A percentile compares a stretch with the other conserved stretches of the same genome.
Conservation (phyloP, 495 filamentous ascomycete genomes). For the Penicillium psychrofluorescens region DNA sequence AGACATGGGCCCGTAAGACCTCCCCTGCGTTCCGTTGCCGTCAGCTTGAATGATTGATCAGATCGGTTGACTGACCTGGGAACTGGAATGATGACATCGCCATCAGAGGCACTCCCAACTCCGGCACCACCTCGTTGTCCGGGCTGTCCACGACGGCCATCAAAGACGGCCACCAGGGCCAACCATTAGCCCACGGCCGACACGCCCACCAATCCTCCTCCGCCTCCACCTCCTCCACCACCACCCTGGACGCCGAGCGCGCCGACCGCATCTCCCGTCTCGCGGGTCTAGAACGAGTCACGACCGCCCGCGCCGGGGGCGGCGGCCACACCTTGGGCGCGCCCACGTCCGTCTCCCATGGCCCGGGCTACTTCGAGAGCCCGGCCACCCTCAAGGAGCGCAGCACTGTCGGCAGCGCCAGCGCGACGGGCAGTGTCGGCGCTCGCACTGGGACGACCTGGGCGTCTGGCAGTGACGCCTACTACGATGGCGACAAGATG, state of each 20-base stretch:
- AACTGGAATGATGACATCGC: not conserved
- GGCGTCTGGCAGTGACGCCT: constrained; percentile 57
- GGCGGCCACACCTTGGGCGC: constrained; percentile 15
- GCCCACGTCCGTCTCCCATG: constrained; percentile 17
- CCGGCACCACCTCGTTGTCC: constrained; percentile 76
- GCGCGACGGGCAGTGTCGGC: constrained; percentile 65
- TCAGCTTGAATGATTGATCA: constrained; percentile 4
- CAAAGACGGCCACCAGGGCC: constrained; percentile 86
- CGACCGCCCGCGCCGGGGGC: constrained; percentile 52
- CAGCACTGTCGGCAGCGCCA: constrained; percentile 82
- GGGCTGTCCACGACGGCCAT: constrained; percentile 85
- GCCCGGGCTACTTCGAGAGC: constrained; percentile 63
- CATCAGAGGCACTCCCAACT: constrained; percentile 81
- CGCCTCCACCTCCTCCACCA: constrained; percentile 49
- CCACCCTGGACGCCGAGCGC: constrained; percentile 78
- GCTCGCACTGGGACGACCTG: constrained; percentile 58
- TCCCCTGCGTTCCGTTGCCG: constrained; percentile 3
- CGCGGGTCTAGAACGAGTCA: constrained; percentile 74
- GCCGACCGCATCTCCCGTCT: constrained; percentile 90
- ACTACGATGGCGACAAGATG: constrained; percentile 57
- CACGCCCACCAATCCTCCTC: constrained; percentile 47
- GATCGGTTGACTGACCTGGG: constrained; percentile 6
- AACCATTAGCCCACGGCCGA: constrained; percentile 47
- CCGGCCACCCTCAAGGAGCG: constrained; percentile 53
- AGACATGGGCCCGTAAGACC: constrained; percentile 74